Evolutionary conservation across 2,329 filamentous ascomycete genomes (phyloP), one percentile per base, ranked within the genome.

Genomic region (Cryphonectria carpinicola): DNA sequence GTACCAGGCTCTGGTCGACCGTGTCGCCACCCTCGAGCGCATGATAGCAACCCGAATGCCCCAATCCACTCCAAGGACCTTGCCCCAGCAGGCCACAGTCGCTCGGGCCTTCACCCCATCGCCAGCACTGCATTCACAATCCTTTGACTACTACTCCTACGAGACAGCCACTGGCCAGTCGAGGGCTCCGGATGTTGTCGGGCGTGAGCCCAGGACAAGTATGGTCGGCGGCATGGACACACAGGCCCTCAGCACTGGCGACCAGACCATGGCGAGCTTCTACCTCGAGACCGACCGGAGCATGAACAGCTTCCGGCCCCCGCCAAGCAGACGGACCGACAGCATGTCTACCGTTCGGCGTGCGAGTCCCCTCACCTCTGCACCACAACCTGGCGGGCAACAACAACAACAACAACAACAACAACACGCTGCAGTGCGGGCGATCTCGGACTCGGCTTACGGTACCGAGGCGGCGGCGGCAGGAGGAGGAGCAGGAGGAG

Each of bases 11-110:
- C 58, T 73, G 13, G 63, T 60, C 41, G 70, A 65, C 32, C 66
- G 71, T 37, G 65, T 73, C 22, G 32, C 64, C 60, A 62, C 67
- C 19, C 67, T 73, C 10, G 71, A 73, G 70, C 68, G 65, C 32
- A 63, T 66, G 39, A 19, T 68, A 37, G 41, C 66, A 25, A 49
- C 52, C 6, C 11, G n/a, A 4, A 56, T 60, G 13, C 41, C 62
- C 17, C 62, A 68, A 7, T 63, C 65, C 35, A 71, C 69, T 1
- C 71, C 71, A 4, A 66, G 71, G 58, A 71, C 52, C 28, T 35
- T 72, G 58, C 71, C 68, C 13, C 71, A 68, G 28, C 56, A 66
- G 1, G 37, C 60, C 37, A 28, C 67, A 10, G 68, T 71, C 52
- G 43, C 63, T 7, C 65, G 65, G 4, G 69, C 68, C 19, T 66